phyloP scores from a whole-genome alignment of 768 basidiomycete species.

The Tubosaeta brunneosetosa region DNA sequence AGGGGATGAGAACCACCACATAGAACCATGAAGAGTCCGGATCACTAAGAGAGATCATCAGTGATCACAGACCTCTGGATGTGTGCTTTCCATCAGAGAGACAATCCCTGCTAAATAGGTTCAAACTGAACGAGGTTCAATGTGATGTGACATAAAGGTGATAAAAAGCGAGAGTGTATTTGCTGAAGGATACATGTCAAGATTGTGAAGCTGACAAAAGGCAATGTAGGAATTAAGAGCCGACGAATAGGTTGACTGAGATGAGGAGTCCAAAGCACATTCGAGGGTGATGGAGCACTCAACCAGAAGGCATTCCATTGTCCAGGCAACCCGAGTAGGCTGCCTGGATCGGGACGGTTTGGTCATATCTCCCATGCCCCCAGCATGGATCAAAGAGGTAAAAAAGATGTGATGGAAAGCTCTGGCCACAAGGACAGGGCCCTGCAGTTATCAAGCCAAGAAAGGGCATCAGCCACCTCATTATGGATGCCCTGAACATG shows the following conservation, averaged over 20 bases:
- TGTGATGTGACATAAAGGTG: background rate
- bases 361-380: background rate
- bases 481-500: conserved; percentile 24
- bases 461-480: conserved; percentile 24
- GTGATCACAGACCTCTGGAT: background rate
- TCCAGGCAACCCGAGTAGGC: conserved; percentile 1
- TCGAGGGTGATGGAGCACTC: conserved; percentile 10
- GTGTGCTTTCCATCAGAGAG: background rate
- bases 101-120: background rate
- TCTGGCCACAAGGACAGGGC: too few relatives aligned
- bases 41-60: background rate
- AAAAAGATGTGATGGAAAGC: background rate
- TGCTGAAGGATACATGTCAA: background rate
- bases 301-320: conserved; percentile 1
- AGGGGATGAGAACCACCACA: background rate
- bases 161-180: background rate
- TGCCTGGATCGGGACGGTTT: background rate
- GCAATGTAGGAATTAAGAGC: background rate
- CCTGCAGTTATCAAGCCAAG: conserved; percentile 9
- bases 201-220: background rate
- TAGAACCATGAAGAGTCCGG: background rate
- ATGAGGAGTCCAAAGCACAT: background rate
- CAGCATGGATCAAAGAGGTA: background rate
- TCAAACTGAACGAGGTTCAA: background rate
- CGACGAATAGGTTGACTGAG: background rate